Base-by-base conservation (phyloP, 2,329 filamentous ascomycete species). In the Pseudocercospora fijiensis region DNA sequence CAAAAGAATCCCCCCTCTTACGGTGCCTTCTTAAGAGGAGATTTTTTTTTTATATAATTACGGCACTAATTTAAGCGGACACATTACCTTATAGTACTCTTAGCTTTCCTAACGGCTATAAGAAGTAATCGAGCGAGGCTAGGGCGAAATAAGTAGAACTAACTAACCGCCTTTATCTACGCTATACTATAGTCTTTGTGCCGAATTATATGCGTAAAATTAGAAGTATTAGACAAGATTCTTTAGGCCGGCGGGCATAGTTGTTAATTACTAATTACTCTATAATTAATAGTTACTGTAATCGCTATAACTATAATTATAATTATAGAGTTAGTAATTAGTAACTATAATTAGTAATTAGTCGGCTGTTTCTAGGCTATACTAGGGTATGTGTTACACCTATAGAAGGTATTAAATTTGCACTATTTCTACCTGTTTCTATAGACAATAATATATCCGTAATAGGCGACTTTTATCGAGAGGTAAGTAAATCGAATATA, bases 1-100 rank as follows among this genome's bases (percentile, higher is more conserved):
- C 60, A 4, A 22, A 43, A 13, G 49, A 56, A 8, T 26, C 33
- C 58, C 57, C 5, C 59, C 56, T 2, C 30, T 64, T 11, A 59
- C 51, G 0, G 56, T 28, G n/a, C 43, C 55, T 2, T 56, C 59
- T 2, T 41, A 60, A 18, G 28, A 63, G 6, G 64, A 68, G 41
- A 64, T 68, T 24, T 64, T 58, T 30, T 61, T 68, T 24, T 64
- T 58, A 30, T 61, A 65, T 41, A 59, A 66, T 11, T 64, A 68
- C 22, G 18, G 22, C 4, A 58, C 64, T 4, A 62, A 66, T 51
- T 20, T 68, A 13, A 62, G 61, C 3, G 61, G 28, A 2, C 66
- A 66, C 49, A 61, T 68, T 1, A 68, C 66, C 1, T 41, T 68
- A 66, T 47, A 61, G 66, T 1, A 68, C 66, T 3, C 47, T 68